phyloP scores from a whole-genome alignment of 257 asterid genomes.

The Primulina huaijiensis region DNA sequence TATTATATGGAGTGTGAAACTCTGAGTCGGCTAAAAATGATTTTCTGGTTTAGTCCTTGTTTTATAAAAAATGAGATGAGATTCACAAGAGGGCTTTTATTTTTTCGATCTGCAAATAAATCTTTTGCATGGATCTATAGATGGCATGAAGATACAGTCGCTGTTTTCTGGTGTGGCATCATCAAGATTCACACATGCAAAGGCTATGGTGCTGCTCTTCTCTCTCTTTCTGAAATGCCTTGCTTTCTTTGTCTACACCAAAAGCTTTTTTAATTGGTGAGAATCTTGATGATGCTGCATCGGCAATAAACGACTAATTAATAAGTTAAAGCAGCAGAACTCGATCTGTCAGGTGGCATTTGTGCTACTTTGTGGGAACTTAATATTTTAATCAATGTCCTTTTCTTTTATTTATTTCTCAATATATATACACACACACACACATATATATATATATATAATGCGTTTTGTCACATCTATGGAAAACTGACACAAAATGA shows the following conservation, averaged over 20 bases:
- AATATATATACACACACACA: background rate
- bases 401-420: background rate
- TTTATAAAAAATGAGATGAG: no score
- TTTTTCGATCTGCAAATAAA: slow-evolving; percentile 1
- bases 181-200: slow-evolving; percentile 37
- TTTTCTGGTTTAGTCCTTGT: no score
- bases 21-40: no score
- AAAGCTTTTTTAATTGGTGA: slow-evolving; percentile 6
- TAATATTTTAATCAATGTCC: background rate
- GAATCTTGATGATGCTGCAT: slow-evolving; percentile 28
- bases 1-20: no score
- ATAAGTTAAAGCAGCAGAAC: background rate
- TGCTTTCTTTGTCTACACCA: no score
- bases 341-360: slow-evolving; percentile 11
- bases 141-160: slow-evolving; percentile 22
- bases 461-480: slow-evolving; percentile 6
- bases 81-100: background rate
- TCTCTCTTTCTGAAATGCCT: no score
- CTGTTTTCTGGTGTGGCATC: slow-evolving; percentile 45
- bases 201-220: no score
- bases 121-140: slow-evolving; percentile 19
- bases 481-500: slow-evolving; percentile 22
- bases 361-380: slow-evolving; percentile 5
- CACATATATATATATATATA: background rate
- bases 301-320: slow-evolving; percentile 30